Evolutionary conservation across 768 basidiomycete genomes (phyloP).

Genomic region (Hypholoma fasciculare): DNA sequence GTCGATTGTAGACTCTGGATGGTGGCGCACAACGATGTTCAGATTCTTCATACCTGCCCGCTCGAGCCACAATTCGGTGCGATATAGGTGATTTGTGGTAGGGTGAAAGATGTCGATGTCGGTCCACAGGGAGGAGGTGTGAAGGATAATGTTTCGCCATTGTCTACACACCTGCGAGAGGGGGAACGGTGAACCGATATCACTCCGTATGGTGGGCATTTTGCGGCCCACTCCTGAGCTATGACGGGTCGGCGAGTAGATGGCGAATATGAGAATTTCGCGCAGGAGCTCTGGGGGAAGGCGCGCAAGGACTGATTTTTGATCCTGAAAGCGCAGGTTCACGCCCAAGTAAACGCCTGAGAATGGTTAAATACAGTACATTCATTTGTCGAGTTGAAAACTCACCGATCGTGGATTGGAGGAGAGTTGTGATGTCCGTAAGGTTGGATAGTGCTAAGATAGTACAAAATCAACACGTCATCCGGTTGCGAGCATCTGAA

Average conservation of each 20-base stretch:
- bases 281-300: neutral
- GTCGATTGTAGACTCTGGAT: neutral
- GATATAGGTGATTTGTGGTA: conserved; percentile 5
- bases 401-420: neutral
- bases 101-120: conserved; percentile 10
- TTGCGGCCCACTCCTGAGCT: neutral
- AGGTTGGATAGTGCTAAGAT: neutral
- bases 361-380: neutral
- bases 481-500: no score
- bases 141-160: conserved; percentile 12
- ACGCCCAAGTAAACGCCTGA: neutral
- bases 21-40: conserved; percentile 7
- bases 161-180: conserved; percentile 14
- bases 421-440: neutral
- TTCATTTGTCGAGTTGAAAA: neutral
- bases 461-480: neutral
- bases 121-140: conserved; percentile 12
- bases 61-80: conserved; percentile 8
- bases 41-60: neutral
- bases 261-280: neutral
- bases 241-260: neutral
- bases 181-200: conserved; percentile 4
- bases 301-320: neutral
- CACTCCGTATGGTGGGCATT: neutral
- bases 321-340: neutral